These are phyloP conservation scores for Cytospora leucostoma DNA, from an alignment of 2,329 filamentous ascomycete genomes.

Conservation along the genomic window DNA sequence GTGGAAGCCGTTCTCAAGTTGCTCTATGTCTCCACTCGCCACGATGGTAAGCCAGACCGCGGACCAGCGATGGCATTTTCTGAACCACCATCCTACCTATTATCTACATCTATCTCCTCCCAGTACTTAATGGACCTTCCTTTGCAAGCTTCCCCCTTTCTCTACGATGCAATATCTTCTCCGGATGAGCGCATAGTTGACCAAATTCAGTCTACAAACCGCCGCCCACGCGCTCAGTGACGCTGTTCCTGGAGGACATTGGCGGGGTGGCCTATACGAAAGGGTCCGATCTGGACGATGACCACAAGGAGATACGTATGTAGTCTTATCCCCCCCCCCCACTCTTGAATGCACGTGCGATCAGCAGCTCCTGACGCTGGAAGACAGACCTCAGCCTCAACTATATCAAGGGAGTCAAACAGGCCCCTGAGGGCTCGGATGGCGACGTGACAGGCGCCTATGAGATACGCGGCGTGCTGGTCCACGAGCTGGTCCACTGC, in stretches of 20 bases:
- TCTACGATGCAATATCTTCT: not conserved
- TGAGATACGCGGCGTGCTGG: slow-evolving; percentile 81
- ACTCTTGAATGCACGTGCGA: slow-evolving; percentile 54
- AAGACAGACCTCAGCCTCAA: slow-evolving; percentile 81
- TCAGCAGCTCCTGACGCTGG: slow-evolving; percentile 82
- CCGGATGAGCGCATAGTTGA: not conserved
- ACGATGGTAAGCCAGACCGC: not conserved
- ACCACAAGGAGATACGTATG: slow-evolving; percentile 28
- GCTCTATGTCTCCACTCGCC: slow-evolving; percentile 62
- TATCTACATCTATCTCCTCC: not conserved
- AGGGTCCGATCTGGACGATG: slow-evolving; percentile 24
- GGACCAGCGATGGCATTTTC: not conserved
- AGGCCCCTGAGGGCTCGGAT: slow-evolving; percentile 33
- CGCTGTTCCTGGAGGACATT: slow-evolving; percentile 77
- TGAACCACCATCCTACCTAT: too few relatives aligned
- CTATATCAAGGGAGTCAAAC: slow-evolving; percentile 62
- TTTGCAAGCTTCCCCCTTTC: not conserved
- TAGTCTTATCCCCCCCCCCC: not conserved
- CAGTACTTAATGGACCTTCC: not conserved
- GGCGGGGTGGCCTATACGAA: slow-evolving; percentile 87
- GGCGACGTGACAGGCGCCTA: slow-evolving; percentile 41
- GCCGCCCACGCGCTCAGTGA: slow-evolving; percentile 79
- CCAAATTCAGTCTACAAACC: slow-evolving; percentile 30
- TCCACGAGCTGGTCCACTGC: slow-evolving; percentile 94
- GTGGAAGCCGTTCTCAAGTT: slow-evolving; percentile 68